Evolutionary conservation across 1,139 yeast species (phyloP), one percentile per base, ranked within the genome.

Genomic region (Arxiozyma slooffiae): DNA sequence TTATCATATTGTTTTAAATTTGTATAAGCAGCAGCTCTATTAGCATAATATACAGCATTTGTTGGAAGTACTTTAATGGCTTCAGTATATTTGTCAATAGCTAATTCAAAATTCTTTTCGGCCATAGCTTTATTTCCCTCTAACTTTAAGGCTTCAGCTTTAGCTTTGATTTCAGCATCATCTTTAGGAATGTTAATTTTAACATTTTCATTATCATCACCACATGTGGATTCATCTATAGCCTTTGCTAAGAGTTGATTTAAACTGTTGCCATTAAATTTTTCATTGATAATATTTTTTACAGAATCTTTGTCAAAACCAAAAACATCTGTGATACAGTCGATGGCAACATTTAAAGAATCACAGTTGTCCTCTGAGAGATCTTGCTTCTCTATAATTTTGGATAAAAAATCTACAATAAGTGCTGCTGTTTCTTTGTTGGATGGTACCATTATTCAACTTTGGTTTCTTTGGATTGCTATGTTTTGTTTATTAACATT

Each of bases 21-120:
- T 18, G 96, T 86, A 68, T 85, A 81, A 6, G 98, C 98, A 47
- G 99, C 98, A 18, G 99, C 97, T 67, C 99, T 81, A 73, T 92
- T 92, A 38, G 97, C 89, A 56, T 78, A 80, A 70, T 84, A 94
- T 26, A 94, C 86, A 17, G 89, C 90, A 66, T 89, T 89, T 17
- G 76, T 67, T 48, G 88, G 80, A 56, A 82, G 78, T 51, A 84
- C 70, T 36, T 71, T 80, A 56, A 90, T 80, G n/a, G 98, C 97
- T 54, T 78, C 79, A 11, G 95, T 77, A 69, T 92, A 92, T 59
- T 84, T 81, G 24, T 73, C 75, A 53, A 89, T 76, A 16, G 98
- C 97, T 38, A 68, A 75, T 7, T 72, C 73, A 63, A 77, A 90
- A 60, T 88, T 79, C 64, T 77, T 82, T 50, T 74, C 74, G n/a